Evolutionary conservation across 2,329 filamentous ascomycete genomes (phyloP).

Genomic region (Botrytis porri): DNA sequence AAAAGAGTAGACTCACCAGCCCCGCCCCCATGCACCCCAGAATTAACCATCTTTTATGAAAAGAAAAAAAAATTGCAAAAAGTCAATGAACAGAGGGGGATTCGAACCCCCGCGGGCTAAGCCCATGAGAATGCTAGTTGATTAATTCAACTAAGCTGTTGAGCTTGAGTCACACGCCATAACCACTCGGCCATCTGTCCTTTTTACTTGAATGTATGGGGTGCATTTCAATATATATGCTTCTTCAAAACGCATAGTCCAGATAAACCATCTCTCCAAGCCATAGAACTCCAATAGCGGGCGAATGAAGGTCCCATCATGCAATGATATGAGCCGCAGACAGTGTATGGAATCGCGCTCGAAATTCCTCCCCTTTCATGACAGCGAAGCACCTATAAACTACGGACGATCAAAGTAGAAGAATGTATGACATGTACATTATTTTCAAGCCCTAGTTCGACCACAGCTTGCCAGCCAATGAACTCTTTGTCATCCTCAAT

Average conservation of each 20-base stretch:
- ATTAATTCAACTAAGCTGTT: slow-evolving; percentile 10
- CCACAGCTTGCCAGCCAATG: not conserved
- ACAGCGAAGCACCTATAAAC: not conserved
- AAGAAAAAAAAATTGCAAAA: not conserved
- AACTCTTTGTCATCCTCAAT: not conserved
- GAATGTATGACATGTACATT: too few relatives aligned
- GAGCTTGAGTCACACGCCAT: slow-evolving; percentile 22
- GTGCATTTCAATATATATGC: not conserved
- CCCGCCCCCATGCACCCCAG: not conserved
- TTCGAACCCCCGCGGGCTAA: slow-evolving; percentile 21
- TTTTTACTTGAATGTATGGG: accelerated
- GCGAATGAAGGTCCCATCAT: not conserved
- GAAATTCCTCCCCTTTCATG: not conserved
- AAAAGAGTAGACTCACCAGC: not conserved
- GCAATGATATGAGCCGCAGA: not conserved
- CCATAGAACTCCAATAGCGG: not conserved
- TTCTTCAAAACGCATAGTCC: accelerated
- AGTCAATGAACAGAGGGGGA: slow-evolving; percentile 13
- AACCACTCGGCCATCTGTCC: slow-evolving; percentile 22
- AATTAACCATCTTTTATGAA: not conserved
- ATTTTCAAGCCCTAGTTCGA: not conserved
- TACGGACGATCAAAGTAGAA: not conserved
- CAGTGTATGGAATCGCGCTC: not conserved
- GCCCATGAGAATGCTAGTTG: slow-evolving; percentile 19
- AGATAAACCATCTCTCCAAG: not conserved